A percentile compares a stretch with the other conserved stretches of the same genome.
Conservation (phyloP, 2,329 filamentous ascomycete species). For the Anthostomella pinea region DNA sequence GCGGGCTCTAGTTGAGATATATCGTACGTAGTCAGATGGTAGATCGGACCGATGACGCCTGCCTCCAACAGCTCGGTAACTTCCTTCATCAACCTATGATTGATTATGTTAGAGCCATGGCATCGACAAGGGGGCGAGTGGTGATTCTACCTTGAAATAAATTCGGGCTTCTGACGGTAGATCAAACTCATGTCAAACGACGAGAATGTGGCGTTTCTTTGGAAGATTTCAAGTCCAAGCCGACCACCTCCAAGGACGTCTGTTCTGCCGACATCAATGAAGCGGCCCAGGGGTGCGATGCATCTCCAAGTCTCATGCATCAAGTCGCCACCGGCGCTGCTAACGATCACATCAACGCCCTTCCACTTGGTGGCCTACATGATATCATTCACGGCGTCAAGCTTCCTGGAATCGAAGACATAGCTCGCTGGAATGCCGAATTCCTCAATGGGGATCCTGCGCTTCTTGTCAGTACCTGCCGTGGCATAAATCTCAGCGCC, state of each 20-base stretch:
- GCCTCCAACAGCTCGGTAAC: not conserved
- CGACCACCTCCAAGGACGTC: conserved; percentile 1
- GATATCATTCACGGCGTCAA: not conserved
- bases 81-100: conserved; percentile 7
- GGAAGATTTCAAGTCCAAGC: conserved; percentile 9
- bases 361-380: not conserved
- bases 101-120: too few species aligned
- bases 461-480: not conserved
- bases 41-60: conserved; percentile 4
- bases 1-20: conserved; percentile 10
- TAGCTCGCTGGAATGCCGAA: not conserved
- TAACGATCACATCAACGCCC: conserved; percentile 6
- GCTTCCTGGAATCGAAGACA: conserved; percentile 1
- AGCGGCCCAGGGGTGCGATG: conserved; percentile 4
- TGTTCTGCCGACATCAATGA: conserved; percentile 10
- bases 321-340: conserved; percentile 1
- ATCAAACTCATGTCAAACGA: conserved; percentile 8
- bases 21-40: conserved; percentile 4
- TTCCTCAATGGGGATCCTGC: not conserved
- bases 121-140: too few species aligned
- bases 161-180: not conserved
- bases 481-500: conserved; percentile 7
- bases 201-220: conserved; percentile 6
- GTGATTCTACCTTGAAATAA: conserved; percentile 3
- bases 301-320: conserved; percentile 5